Conservation (phyloP, 2,329 filamentous ascomycete genomes). For the Clarireedia hainanense region DNA sequence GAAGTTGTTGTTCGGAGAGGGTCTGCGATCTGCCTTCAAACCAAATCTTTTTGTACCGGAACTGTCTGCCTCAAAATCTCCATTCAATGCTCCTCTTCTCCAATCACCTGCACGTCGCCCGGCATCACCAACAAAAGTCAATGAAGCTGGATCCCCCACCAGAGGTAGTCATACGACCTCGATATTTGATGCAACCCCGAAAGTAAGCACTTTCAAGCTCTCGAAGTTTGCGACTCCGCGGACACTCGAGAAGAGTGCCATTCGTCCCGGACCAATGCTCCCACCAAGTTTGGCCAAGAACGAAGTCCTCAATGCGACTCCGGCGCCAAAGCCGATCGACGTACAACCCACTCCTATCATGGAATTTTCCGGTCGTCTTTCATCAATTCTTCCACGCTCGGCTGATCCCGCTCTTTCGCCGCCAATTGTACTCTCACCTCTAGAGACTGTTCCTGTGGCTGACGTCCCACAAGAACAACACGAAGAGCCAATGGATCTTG, state of each 20-base stretch:
- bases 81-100: conserved; percentile 26
- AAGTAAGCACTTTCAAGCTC: conserved; percentile 25
- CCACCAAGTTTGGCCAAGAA: conserved; percentile 12
- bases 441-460: conserved; percentile 7
- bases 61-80: conserved; percentile 11
- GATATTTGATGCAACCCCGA: conserved; percentile 22
- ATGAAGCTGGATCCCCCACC: conserved; percentile 25
- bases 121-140: conserved; percentile 27
- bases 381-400: conserved; percentile 32
- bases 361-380: conserved; percentile 33
- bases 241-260: conserved; percentile 21
- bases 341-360: conserved; percentile 9
- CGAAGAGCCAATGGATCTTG: conserved; percentile 12
- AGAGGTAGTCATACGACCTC: conserved; percentile 12
- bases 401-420: conserved; percentile 23
- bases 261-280: conserved; percentile 18
- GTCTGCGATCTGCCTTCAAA: conserved; percentile 26
- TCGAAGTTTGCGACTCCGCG: conserved; percentile 26
- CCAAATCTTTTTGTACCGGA: conserved; percentile 20
- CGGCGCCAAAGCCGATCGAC: background rate
- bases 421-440: conserved; percentile 4
- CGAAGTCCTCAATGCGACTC: conserved; percentile 4
- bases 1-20: conserved; percentile 28
- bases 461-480: conserved; percentile 4
- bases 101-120: conserved; percentile 29